These are phyloP conservation scores for Paracoccidioides lutzii DNA, from an alignment of 2,329 filamentous ascomycete species.

Conservation along the genomic window DNA sequence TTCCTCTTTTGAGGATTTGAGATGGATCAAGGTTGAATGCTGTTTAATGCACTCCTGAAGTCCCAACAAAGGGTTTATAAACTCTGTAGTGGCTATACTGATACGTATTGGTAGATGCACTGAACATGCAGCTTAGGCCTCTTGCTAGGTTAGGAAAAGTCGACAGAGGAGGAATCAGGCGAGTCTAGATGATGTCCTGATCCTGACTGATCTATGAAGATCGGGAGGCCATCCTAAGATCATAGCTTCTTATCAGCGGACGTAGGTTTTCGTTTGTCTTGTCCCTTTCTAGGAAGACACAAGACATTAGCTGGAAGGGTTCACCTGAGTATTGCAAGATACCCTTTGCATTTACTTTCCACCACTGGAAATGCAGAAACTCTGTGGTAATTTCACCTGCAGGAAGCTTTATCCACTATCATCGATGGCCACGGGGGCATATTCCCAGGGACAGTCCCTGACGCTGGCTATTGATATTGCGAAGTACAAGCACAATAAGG, in stretches of 20 bases:
- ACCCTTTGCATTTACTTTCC: neutral
- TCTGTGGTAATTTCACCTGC: conserved; percentile 1
- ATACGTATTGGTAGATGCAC: neutral
- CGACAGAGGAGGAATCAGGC: neutral
- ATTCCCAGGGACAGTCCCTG: neutral
- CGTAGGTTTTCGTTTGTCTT: neutral
- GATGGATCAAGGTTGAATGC: neutral
- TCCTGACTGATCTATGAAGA: neutral
- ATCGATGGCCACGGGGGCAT: neutral
- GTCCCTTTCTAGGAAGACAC: neutral
- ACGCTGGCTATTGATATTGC: neutral
- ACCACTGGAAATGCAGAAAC: conserved; percentile 1
- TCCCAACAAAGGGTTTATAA: neutral
- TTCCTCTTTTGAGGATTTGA: neutral
- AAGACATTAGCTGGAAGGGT: neutral
- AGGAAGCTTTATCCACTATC: neutral
- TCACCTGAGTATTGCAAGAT: conserved; percentile 1
- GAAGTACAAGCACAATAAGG: neutral
- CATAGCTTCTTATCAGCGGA: neutral
- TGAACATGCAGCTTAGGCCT: neutral
- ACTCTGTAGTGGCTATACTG: neutral
- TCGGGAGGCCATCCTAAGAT: neutral
- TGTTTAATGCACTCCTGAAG: neutral
- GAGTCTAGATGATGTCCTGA: neutral
- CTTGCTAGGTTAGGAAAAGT: neutral